These are phyloP conservation scores for Lasiodiplodia citricola DNA, from an alignment of 2,329 filamentous ascomycete genomes.

Conservation along the genomic window DNA sequence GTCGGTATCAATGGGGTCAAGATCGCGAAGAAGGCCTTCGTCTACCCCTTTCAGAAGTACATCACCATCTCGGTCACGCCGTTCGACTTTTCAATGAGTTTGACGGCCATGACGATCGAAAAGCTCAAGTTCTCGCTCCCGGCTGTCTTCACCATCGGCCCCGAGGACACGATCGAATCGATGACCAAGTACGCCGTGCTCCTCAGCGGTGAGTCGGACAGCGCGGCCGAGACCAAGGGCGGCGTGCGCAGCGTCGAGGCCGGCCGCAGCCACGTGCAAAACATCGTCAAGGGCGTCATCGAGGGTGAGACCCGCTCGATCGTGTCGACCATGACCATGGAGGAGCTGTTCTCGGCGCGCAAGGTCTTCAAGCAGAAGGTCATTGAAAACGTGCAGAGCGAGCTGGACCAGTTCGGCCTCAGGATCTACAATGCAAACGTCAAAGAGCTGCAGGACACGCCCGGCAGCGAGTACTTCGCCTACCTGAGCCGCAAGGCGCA, in stretches of 20 bases:
- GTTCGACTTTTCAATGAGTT: conserved; percentile 80
- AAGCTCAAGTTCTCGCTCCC: conserved; percentile 83
- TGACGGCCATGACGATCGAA: conserved; percentile 89
- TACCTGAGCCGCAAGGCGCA: conserved; percentile 83
- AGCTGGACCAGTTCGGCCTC: conserved; percentile 80
- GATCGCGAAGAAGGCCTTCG: conserved; percentile 72
- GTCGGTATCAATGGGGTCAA: conserved; percentile 74
- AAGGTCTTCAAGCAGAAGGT: conserved; percentile 76
- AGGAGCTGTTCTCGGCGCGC: conserved; percentile 81
- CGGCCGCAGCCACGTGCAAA: conserved; percentile 72
- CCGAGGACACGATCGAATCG: conserved; percentile 71
- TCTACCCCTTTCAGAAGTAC: conserved; percentile 47
- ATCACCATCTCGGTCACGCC: conserved; percentile 66
- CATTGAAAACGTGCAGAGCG: conserved; percentile 70
- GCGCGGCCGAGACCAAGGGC: conserved; percentile 36
- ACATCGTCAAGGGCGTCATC: conserved; percentile 88
- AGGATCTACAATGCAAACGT: conserved; percentile 77
- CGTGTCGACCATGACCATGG: conserved; percentile 90
- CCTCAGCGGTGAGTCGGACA: conserved; percentile 67
- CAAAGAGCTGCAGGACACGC: conserved; percentile 85
- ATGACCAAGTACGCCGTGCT: conserved; percentile 84
- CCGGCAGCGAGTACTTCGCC: conserved; percentile 81
- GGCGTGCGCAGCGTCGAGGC: conserved; percentile 46
- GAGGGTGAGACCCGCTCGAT: conserved; percentile 86
- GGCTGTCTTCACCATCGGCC: conserved; percentile 85